These are phyloP conservation scores for Fusarium sp. DNA, from an alignment of 2,329 filamentous ascomycete species.

Conservation along the genomic window DNA sequence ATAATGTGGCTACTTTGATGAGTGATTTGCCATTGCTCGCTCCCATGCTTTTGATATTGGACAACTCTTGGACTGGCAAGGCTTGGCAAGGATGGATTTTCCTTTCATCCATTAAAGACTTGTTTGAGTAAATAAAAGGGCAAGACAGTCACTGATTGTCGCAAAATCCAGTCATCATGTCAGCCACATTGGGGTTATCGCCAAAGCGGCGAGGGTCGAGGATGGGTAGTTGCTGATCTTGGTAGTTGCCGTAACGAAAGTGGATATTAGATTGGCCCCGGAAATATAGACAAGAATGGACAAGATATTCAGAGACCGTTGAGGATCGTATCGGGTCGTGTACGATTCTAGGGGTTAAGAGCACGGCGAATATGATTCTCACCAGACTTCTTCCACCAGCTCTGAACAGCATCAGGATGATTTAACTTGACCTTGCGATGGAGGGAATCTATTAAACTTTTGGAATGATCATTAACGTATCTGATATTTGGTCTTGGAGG, in stretches of 20 bases:
- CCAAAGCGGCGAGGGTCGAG: background rate
- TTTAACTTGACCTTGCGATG: background rate
- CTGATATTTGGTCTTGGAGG: slow-evolving; percentile 25
- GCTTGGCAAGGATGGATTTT: slow-evolving; percentile 5
- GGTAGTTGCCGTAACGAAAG: background rate
- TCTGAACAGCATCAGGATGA: background rate
- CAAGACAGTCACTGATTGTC: slow-evolving; percentile 25
- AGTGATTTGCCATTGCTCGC: background rate
- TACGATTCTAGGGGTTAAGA: background rate
- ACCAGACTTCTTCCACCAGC: slow-evolving; percentile 9
- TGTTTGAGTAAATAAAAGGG: slow-evolving; percentile 1
- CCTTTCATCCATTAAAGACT: background rate
- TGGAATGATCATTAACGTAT: background rate
- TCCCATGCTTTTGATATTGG: background rate
- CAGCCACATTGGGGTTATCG: background rate
- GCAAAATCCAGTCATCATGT: background rate
- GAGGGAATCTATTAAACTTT: background rate
- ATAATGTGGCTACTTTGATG: slow-evolving; percentile 4
- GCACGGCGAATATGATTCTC: background rate
- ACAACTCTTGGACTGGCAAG: slow-evolving; percentile 11
- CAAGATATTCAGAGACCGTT: slow-evolving; percentile 20
- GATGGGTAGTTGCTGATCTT: slow-evolving; percentile 17
- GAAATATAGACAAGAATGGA: slow-evolving; percentile 26
- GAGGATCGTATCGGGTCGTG: background rate
- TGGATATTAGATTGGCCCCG: background rate